Conservation (phyloP, 768 basidiomycete species). For the Ramaria sp. region DNA sequence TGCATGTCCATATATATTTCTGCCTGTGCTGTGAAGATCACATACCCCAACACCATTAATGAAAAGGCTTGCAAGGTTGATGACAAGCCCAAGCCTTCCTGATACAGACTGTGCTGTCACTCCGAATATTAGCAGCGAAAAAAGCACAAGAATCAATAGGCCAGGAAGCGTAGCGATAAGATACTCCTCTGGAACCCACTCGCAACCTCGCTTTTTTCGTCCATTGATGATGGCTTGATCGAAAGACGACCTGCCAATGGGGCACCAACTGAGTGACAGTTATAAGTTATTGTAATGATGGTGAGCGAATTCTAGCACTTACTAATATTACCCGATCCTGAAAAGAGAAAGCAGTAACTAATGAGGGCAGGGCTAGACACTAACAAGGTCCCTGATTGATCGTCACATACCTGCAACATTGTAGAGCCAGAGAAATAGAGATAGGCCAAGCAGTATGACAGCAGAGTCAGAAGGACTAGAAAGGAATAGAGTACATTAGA, state of each 20-base stretch:
- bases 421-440: no score
- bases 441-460: no score
- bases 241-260: slow-evolving; percentile 49
- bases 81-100: slow-evolving; percentile 36
- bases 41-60: slow-evolving; percentile 54
- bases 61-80: slow-evolving; percentile 48
- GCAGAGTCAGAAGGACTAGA: background rate
- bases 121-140: slow-evolving; percentile 40
- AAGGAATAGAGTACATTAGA: no score
- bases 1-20: no score
- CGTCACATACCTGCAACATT: no score
- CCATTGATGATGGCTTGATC: slow-evolving; percentile 42
- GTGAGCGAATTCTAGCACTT: background rate
- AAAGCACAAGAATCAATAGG: slow-evolving; percentile 37
- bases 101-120: slow-evolving; percentile 40
- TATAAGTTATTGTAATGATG: no score
- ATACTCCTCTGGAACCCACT: slow-evolving; percentile 62
- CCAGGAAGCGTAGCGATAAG: slow-evolving; percentile 42
- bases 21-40: no score
- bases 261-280: slow-evolving; percentile 44
- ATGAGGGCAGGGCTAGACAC: background rate
- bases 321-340: slow-evolving; percentile 5
- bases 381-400: slow-evolving; percentile 5
- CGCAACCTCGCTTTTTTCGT: slow-evolving; percentile 38
- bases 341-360: background rate